Evolutionary conservation across 352 stramenopile species (phyloP).

Genomic region (Aphanomyces astaci): DNA sequence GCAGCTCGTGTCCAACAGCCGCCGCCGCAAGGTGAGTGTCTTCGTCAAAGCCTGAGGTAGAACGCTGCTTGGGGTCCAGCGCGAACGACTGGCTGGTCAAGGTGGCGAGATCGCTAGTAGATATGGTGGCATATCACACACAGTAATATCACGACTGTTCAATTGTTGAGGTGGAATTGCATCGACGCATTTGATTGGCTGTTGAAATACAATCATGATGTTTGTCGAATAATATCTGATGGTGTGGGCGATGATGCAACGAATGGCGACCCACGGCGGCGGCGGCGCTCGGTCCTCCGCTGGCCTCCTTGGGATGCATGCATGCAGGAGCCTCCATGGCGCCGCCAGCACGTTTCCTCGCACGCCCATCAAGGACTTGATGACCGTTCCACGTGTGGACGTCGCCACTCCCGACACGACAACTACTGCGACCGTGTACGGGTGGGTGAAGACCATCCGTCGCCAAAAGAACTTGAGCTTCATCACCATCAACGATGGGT

Average conservation of each 20-base stretch:
- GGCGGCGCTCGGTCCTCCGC: neutral
- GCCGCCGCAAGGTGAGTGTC: no score
- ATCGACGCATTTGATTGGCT: neutral
- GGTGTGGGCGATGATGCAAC: neutral
- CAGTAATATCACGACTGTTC: no score
- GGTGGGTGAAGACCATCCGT: constrained; percentile 94
- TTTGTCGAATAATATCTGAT: neutral
- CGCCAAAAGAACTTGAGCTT: constrained; percentile 97
- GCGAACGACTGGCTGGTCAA: no score
- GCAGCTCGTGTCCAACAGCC: no score
- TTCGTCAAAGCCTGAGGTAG: no score
- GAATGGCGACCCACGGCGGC: neutral
- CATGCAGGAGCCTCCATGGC: neutral
- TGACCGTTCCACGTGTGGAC: neutral
- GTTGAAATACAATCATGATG: neutral
- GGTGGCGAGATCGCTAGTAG: no score
- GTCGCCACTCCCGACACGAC: neutral
- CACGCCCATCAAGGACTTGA: constrained; percentile 13
- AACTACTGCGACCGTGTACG: constrained; percentile 35
- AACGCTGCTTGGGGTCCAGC: no score
- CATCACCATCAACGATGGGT: constrained; percentile 95
- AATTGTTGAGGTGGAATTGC: neutral
- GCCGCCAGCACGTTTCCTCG: neutral
- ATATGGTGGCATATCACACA: no score
- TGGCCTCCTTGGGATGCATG: neutral